Conservation (phyloP, 2,329 filamentous ascomycete species). For the Fusarium sp. region DNA sequence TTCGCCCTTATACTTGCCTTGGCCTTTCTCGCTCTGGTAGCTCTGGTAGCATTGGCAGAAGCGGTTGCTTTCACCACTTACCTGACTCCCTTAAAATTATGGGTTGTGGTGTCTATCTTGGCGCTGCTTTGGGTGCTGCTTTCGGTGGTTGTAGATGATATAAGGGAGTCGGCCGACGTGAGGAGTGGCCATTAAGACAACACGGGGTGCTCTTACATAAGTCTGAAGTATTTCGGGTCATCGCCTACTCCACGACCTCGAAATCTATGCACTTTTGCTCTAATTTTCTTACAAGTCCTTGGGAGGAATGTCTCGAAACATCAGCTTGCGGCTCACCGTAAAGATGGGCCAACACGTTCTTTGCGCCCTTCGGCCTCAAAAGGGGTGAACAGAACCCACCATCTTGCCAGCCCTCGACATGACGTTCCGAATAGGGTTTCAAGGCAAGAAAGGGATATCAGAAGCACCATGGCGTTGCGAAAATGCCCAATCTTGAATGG, state of each 20-base stretch:
- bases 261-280: not conserved
- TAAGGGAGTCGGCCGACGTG: accelerated
- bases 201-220: not conserved
- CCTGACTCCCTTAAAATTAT: accelerated
- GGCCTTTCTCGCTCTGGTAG: not conserved
- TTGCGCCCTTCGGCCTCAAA: too few species aligned
- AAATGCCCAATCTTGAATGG: too few species aligned
- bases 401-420: too few species aligned
- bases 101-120: not conserved
- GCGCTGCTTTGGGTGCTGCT: too few species aligned
- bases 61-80: accelerated
- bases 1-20: not conserved
- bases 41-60: not conserved
- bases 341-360: too few species aligned
- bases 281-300: too few species aligned
- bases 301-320: too few species aligned
- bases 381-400: too few species aligned
- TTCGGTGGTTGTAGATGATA: not conserved
- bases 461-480: too few species aligned
- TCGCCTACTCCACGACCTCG: not conserved
- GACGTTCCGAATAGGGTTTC: too few species aligned
- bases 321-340: too few species aligned
- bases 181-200: not conserved
- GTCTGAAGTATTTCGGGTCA: not conserved
- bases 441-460: too few species aligned